Evolutionary conservation across 768 basidiomycete genomes (phyloP).

Genomic region (Trichaptum fuscoviolaceum): DNA sequence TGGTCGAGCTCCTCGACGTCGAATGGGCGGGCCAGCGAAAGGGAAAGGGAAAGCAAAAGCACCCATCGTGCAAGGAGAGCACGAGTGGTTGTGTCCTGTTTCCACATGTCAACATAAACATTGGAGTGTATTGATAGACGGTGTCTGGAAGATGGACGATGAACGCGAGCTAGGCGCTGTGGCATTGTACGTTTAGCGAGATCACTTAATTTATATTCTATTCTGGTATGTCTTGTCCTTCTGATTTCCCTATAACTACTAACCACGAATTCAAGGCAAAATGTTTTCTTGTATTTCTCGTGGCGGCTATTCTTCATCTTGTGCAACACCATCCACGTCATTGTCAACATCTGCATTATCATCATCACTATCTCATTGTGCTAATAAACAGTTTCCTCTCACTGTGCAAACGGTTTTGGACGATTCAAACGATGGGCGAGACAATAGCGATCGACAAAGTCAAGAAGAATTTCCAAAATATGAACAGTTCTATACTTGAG

Average conservation of each 20-base stretch:
- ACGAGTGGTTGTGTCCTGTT: slow-evolving; percentile 65
- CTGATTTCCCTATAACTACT: not conserved
- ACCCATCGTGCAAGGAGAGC: slow-evolving; percentile 39
- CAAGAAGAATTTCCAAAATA: too few species aligned
- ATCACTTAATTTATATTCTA: not conserved
- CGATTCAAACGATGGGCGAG: too few species aligned
- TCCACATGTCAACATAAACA: slow-evolving; percentile 48
- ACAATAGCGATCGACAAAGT: too few species aligned
- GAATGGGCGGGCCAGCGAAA: slow-evolving; percentile 18
- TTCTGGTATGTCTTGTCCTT: not conserved
- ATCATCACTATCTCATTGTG: not conserved
- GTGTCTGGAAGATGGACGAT: slow-evolving; percentile 56
- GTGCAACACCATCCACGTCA: not conserved
- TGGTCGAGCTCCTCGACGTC: not conserved
- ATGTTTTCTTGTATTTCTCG: not conserved
- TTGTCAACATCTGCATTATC: not conserved
- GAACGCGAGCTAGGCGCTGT: slow-evolving; percentile 30
- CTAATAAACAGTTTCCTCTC: not conserved
- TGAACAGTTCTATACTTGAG: too few species aligned
- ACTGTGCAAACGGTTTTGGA: not conserved
- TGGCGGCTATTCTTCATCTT: not conserved
- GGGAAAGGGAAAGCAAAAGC: slow-evolving; percentile 22
- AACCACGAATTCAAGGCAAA: not conserved
- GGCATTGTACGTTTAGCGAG: slow-evolving; percentile 27
- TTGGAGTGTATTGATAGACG: slow-evolving; percentile 51